Base-by-base conservation (phyloP, 108 stramenopile species). In the Cylindrotheca closterium region DNA sequence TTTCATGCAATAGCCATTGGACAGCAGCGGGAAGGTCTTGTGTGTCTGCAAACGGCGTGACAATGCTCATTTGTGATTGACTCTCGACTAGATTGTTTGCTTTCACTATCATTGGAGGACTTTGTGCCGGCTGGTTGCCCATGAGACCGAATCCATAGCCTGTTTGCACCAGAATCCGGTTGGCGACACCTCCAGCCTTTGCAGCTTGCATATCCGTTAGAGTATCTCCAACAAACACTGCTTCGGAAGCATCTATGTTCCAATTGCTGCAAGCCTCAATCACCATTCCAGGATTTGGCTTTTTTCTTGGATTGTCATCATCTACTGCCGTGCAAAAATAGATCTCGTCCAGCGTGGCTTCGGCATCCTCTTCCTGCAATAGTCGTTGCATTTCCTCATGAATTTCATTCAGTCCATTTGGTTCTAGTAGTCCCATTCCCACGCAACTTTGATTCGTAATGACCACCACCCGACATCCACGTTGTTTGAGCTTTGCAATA, bases 281-380 rank as follows among this genome's bases (percentile, higher is more conserved):
- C 21, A 79, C 60, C 78, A 79, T 79, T 53, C 78, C 78, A 5
- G 78, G 73, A 42, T 59, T 34, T 52, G 78, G 78, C 65, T 79
- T 79, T 58, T 15, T 60, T 34, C 78, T 27, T 1, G 50, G 55
- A 50, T 74, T 68, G 3, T 55, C 19, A 32, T 59, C 45, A 15
- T 73, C 67, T 5, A 51, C 22, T 12, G 65, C 60, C 0, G 78
- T 79, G 34, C 78, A 79, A 15, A 30, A n/a, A 26, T 54, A 79
- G 23, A 79, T 53, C 8, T 74, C 3, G 52, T 79, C 68, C 23
- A 74, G 32, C 1, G 7, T 10, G 2, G 73, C 78, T 28, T 68
- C 60, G 2, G 48, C 10, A 65, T 79, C 71, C 59, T 65, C 49
- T 25, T 64, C 29, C 1, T 54, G 17, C 24, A 79, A 28, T 18